Conservation (phyloP, 2,329 filamentous ascomycete genomes). For the Sarocladium kiliense region DNA sequence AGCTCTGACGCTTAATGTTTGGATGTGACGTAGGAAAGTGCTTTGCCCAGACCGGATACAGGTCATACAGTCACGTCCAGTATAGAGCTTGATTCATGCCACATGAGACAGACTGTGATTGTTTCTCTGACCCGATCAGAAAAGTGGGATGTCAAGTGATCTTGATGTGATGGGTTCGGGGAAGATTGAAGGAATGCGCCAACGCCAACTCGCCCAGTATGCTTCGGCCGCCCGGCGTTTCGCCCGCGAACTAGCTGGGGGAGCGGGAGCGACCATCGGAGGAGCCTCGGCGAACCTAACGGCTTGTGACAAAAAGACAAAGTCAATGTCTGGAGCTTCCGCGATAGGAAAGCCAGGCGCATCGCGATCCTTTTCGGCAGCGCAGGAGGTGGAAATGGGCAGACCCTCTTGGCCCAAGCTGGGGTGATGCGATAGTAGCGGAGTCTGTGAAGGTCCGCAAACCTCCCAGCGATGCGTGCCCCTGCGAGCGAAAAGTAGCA, state of each 20-base stretch:
- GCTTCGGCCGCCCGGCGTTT: background rate
- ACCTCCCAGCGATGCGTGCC: background rate
- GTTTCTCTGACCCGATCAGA: background rate
- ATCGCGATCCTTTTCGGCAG: background rate
- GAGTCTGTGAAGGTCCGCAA: background rate
- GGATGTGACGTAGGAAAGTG: background rate
- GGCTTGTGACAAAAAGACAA: background rate
- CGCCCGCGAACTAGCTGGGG: background rate
- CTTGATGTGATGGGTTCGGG: background rate
- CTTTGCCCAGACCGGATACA: background rate
- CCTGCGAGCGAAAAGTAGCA: background rate
- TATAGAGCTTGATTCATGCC: background rate
- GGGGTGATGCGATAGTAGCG: background rate
- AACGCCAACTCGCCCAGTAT: background rate
- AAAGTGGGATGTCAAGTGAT: background rate
- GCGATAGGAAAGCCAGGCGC: conserved; percentile 5
- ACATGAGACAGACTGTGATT: background rate
- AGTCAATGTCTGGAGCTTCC: conserved; percentile 2
- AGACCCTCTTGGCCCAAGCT: background rate
- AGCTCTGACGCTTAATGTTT: background rate
- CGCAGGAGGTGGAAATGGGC: background rate
- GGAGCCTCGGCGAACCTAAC: background rate
- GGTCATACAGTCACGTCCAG: background rate
- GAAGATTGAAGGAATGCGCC: background rate
- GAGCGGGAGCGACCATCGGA: background rate